Evolutionary conservation across 1,284 basidiomycete species (phyloP), one percentile per base, ranked within the genome.

Genomic region (Cronartium ribicola): DNA sequence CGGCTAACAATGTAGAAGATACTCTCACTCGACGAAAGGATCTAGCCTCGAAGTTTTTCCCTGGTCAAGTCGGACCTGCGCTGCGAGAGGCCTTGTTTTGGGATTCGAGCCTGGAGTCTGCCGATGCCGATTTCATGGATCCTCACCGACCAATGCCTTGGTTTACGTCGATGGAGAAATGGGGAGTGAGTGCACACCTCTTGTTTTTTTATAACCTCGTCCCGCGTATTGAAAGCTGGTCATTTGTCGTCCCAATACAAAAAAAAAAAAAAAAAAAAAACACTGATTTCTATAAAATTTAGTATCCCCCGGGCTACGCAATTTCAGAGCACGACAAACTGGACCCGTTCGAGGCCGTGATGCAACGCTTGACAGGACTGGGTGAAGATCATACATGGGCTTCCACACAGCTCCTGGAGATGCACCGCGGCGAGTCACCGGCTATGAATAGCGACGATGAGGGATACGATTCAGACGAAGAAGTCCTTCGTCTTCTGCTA

Each of bases 301-400:
- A 68, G 67, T 68, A 68, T 43, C 67, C 67, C 39, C 67, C 67
- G 2, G 67, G 57, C 60, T 68, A 68, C 37, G 67, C 55, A 60
- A 61, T 68, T 43, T 43, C 55, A 2, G 41, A 60, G 4, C 17
- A 39, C 39, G 55, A 55, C 13, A 55, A 68, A 43, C 40, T 44
- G 5, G 51, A 5, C 51, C 67, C 67, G 3, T 68, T 61, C 40
- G n/a, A 68, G 44, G 36, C 4, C 3, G 44, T 68, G 8, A 29
- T 59, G 2, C 20, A 59, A 10, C 14, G 67, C 2, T 44, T 68
- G 5, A 41, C 57, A 29, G 48, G 20, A 11, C 43, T 44, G 3
- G 17, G 44, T 29, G 43, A 68, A 60, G 67, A 60, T 68, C 67
- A 43, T 36, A 22, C 14, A 40, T 68, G 67, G 67, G 55, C 57